Base-by-base conservation (phyloP, 441 rosid genomes). In the Populus tomentosa region DNA sequence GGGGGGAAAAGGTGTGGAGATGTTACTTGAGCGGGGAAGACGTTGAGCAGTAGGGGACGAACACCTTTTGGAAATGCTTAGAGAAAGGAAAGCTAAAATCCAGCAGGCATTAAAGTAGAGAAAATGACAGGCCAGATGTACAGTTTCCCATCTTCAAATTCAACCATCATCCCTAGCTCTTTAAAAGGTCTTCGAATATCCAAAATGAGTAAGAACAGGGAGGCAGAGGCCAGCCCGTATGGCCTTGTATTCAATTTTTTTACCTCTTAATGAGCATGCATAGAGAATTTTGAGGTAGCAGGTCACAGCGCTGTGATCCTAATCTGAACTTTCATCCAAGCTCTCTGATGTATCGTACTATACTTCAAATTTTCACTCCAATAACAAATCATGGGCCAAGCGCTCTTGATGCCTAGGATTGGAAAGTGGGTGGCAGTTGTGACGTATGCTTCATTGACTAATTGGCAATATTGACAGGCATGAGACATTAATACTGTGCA, bases 351-450 rank as follows among this genome's bases (percentile, higher is more conserved):
- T n/a, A 0, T 30, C n/a, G 9, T 32, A 7, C n/a, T n/a, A n/a
- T n/a, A n/a, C n/a, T n/a, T n/a, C n/a, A n/a, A n/a, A n/a, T n/a
- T n/a, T n/a, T n/a, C n/a, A n/a, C n/a, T n/a, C n/a, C 67, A 71
- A 46, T 64, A 38, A 2, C 63, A 14, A 28, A 40, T 28, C 28
- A 38, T 69, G 69, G 67, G 10, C 30, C 65, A 10, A 30, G 6
- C 35, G 38, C 35, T 23, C 23, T 42, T 21, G 64, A 24, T 71
- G 72, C 50, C 8, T 24, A 36, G 64, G n/a, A 56, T 36, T 79
- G 32, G 30, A 70, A 73, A 74, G 76, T 80, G 82, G 81, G 74
- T 71, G 84, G 70, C 85, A 78, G 78, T 63, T 76, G 74, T 53
- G 63, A 63, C 64, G 28, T 75, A 21, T 64, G 67, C 42, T 56